Conservation (phyloP, 2,329 filamentous ascomycete species). For the Aureobasidium namibiae region DNA sequence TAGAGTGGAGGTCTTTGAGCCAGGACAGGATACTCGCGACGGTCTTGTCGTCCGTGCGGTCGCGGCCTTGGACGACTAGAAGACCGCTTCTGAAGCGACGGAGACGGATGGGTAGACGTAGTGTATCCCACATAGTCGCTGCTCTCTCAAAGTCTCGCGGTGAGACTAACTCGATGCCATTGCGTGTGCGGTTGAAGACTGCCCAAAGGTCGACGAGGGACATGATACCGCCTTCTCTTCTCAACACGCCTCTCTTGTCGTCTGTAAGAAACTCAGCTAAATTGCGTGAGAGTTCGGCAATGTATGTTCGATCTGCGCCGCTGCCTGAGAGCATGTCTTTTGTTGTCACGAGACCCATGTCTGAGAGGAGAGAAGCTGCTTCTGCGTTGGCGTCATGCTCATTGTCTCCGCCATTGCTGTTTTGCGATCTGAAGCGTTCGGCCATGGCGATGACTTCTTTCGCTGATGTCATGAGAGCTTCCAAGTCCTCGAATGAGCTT, state of each 20-base stretch:
- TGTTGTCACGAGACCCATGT: conserved; percentile 84
- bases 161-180: conserved; percentile 88
- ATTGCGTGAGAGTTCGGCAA: conserved; percentile 78
- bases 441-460: conserved; percentile 93
- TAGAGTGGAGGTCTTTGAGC: conserved; percentile 60
- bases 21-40: conserved; percentile 69
- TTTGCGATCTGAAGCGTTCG: conserved; percentile 71
- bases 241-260: conserved; percentile 68
- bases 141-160: conserved; percentile 89
- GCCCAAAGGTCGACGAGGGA: conserved; percentile 88
- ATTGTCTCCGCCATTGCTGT: conserved; percentile 46
- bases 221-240: conserved; percentile 77
- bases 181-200: conserved; percentile 85
- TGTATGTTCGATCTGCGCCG: conserved; percentile 70
- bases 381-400: conserved; percentile 53
- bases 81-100: conserved; percentile 87
- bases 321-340: conserved; percentile 81
- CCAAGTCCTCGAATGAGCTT: conserved; percentile 88
- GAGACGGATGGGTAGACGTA: conserved; percentile 77
- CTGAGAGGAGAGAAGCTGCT: conserved; percentile 65
- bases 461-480: conserved; percentile 93
- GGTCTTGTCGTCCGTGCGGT: conserved; percentile 85
- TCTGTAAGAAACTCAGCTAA: conserved; percentile 85
- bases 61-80: conserved; percentile 82
- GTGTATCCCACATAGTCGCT: conserved; percentile 75